Conservation (phyloP, 176 grass and related monocot species). For the Lolium multiflorum region DNA sequence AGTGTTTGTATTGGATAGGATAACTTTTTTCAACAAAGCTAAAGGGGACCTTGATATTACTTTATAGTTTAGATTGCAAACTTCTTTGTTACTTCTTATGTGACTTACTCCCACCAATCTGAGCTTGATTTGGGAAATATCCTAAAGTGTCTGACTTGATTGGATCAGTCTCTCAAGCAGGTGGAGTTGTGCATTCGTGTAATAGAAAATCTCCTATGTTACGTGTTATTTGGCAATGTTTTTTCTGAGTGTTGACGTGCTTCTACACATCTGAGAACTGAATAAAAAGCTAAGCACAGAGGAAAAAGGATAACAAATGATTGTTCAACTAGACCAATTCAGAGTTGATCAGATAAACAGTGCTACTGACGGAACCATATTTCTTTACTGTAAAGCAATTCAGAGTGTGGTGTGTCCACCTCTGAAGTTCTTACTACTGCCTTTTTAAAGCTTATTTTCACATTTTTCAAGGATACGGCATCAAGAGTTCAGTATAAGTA, state of each 20-base stretch:
- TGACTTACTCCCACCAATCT: neutral
- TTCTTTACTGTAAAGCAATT: conserved; percentile 3
- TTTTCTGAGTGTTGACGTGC: neutral
- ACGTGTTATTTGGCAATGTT: neutral
- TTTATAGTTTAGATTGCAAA: neutral
- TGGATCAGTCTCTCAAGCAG: neutral
- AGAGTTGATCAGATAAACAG: neutral
- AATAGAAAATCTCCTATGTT: neutral
- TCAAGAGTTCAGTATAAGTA: neutral
- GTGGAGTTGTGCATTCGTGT: neutral
- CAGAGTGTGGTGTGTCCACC: neutral
- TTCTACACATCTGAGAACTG: neutral
- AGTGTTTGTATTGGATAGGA: neutral
- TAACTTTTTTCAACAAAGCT: neutral
- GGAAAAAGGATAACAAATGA: neutral
- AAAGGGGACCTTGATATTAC: neutral
- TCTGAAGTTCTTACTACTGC: conserved; percentile 13
- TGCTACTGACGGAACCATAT: neutral
- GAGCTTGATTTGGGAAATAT: neutral
- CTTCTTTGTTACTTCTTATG: neutral
- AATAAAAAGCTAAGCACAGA: conserved; percentile 16
- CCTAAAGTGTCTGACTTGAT: neutral
- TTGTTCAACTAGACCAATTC: neutral
- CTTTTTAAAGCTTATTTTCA: neutral
- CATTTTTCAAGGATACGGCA: neutral